phyloP scores from a whole-genome alignment of 1,139 yeast species.

The Yamadazyma friedrichii region DNA sequence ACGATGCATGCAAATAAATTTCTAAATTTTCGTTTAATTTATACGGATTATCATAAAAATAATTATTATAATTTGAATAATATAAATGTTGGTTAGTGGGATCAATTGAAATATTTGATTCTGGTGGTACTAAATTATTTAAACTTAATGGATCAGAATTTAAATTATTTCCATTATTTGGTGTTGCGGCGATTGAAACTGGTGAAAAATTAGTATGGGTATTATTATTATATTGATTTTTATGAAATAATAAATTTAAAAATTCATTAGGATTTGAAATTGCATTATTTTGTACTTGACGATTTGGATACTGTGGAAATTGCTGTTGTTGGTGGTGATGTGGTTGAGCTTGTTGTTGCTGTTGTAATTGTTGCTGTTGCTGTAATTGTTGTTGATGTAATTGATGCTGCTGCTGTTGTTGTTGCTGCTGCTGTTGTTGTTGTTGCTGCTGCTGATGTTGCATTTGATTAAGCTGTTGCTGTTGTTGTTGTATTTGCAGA shows the following conservation, averaged over 20 bases:
- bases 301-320: constrained; percentile 7
- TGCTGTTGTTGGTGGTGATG: constrained; percentile 2
- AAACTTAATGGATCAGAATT: constrained; percentile 10
- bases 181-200: constrained; percentile 20
- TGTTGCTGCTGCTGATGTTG: not conserved
- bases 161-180: constrained; percentile 4
- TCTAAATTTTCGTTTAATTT: constrained; percentile 42
- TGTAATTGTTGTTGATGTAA: not conserved
- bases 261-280: constrained; percentile 27
- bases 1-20: constrained; percentile 44
- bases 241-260: constrained; percentile 53
- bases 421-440: not conserved
- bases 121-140: constrained; percentile 12
- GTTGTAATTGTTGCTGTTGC: not conserved
- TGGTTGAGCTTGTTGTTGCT: not conserved
- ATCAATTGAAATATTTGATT: constrained; percentile 26
- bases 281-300: constrained; percentile 3
- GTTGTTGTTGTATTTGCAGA: not conserved
- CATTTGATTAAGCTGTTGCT: constrained; percentile 2
- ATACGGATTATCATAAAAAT: constrained; percentile 44
- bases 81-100: constrained; percentile 38
- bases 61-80: constrained; percentile 42
- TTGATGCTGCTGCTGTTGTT: constrained; percentile 3
- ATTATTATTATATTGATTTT: constrained; percentile 24
- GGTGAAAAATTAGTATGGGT: constrained; percentile 8